Evolutionary conservation across 2,329 filamentous ascomycete species (phyloP).

Genomic region (Neobulgaria alba): DNA sequence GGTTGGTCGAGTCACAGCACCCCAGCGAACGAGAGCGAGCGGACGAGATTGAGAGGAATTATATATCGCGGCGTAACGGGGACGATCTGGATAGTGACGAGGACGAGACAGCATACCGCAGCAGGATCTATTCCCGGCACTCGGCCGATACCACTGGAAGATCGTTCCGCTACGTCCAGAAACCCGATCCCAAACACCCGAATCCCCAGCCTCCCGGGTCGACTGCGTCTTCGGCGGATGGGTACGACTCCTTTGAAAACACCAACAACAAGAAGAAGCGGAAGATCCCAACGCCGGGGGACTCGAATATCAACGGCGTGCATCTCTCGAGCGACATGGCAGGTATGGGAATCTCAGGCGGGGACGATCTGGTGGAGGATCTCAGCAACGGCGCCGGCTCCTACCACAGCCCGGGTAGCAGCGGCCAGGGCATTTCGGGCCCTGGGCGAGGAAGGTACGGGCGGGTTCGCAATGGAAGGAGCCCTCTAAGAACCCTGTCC

Average conservation of each 20-base stretch:
- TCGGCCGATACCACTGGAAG: constrained; percentile 39
- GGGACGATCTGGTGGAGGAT: constrained; percentile 37
- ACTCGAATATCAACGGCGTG: constrained; percentile 39
- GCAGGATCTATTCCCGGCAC: constrained; percentile 36
- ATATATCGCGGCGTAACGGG: constrained; percentile 42
- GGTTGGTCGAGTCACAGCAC: constrained; percentile 24
- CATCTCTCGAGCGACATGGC: constrained; percentile 54
- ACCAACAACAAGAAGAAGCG: constrained; percentile 99
- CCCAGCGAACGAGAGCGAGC: constrained; percentile 24
- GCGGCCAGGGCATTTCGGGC: constrained; percentile 68
- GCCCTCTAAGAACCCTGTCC: constrained; percentile 50
- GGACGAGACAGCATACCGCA: constrained; percentile 34
- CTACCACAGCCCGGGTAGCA: constrained; percentile 48
- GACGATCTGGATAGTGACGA: constrained; percentile 53
- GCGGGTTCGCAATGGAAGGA: constrained; percentile 53
- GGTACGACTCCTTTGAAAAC: constrained; percentile 96
- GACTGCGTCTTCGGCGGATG: constrained; percentile 65
- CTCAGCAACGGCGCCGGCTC: constrained; percentile 33
- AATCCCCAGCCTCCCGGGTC: constrained; percentile 54
- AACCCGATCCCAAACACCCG: constrained; percentile 37
- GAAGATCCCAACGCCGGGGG: constrained; percentile 87
- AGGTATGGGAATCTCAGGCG: constrained; percentile 49
- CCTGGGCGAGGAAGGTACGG: constrained; percentile 78
- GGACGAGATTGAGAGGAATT: constrained; percentile 27
- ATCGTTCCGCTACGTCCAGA: constrained; percentile 35